Percentiles rank a stretch among this genome's conserved stretches.
These are phyloP conservation scores for Huntiella savannae DNA, from an alignment of 2,329 filamentous ascomycete species.

Conservation along the genomic window DNA sequence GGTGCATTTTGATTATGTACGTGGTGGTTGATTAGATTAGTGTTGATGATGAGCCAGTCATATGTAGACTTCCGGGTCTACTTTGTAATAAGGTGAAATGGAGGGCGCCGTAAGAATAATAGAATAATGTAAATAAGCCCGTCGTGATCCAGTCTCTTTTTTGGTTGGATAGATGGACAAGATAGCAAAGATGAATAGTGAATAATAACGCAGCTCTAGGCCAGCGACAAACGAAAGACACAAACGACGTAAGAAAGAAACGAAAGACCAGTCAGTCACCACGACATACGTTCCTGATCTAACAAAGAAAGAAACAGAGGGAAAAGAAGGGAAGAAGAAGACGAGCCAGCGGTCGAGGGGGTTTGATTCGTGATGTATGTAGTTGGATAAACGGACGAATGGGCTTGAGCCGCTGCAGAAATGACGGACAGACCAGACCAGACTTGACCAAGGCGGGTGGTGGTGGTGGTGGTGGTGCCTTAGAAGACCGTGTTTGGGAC, in stretches of 20 bases:
- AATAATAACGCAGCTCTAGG: conserved; percentile 1
- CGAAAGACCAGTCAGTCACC: not conserved
- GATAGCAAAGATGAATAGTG: too few species aligned
- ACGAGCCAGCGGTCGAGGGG: too few species aligned
- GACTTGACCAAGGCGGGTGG: too few species aligned
- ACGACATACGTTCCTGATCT: too few species aligned
- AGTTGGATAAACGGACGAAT: not conserved
- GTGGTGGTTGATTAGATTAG: not conserved
- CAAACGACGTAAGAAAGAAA: not conserved
- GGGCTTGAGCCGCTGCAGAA: not conserved
- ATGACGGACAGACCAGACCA: not conserved
- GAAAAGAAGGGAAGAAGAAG: not conserved
- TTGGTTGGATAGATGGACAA: too few species aligned
- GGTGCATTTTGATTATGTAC: conserved; percentile 2
- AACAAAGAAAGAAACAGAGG: not conserved
- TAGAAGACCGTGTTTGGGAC: too few species aligned
- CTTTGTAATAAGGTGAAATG: too few species aligned
- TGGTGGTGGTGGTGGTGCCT: too few species aligned
- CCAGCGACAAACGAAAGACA: not conserved
- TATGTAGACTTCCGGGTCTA: not conserved
- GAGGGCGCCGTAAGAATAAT: too few species aligned
- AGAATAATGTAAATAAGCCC: too few species aligned
- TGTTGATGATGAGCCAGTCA: not conserved
- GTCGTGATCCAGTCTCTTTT: too few species aligned
- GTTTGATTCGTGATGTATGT: not conserved